Evolutionary conservation across 768 basidiomycete genomes (phyloP), one percentile per base, ranked within the genome.

Genomic region (Cyclocybe cylindracea): DNA sequence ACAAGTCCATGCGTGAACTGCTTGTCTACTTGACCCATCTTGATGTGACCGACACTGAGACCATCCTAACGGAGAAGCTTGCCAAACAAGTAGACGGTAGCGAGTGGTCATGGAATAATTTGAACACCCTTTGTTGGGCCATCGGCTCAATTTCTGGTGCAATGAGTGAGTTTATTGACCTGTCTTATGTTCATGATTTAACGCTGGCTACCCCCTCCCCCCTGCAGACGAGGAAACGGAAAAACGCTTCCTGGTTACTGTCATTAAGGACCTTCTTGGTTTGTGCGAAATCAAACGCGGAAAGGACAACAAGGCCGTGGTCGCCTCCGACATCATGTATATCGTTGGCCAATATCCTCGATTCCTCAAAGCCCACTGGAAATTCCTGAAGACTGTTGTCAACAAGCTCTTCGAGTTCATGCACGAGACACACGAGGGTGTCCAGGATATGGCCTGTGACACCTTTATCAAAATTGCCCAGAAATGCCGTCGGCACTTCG

Each of bases 391-490:
- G 79, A 98, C 97, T 2, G 97, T 99, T 48, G 96, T 99, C 56
- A 99, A 98, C 76, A 99, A 99, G 71, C 78, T 98, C 6, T 99
- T 98, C 70, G 97, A 99, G 68, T 99, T 99, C 70, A 98, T 98
- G 94, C 97, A 99, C 69, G 96, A 99, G 74, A 97, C 94, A 0
- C 96, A 99, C 64, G 97, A 99, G 77, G 93, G 95, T 75, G 97
- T 99, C 9, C 97, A 99, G 70, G 97, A 99, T 74, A 99, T 99
- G 97, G 97, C 97, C 41, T 99, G 97, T 72, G 97, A 99, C 68
- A 99, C 97, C 0, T 99, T 99, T 73, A 98, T 99, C 78, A 99
- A 98, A 74, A 99, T 99, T 61, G 94, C 97, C 18, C 97, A 99
- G 69, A 99, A 98, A 70, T 98, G 95, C 68, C 82, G 94, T 38